Percentiles rank a stretch among this genome's conserved stretches.
phyloP scores from a whole-genome alignment of 768 basidiomycete genomes.

The Xanthoconium stramineum region DNA sequence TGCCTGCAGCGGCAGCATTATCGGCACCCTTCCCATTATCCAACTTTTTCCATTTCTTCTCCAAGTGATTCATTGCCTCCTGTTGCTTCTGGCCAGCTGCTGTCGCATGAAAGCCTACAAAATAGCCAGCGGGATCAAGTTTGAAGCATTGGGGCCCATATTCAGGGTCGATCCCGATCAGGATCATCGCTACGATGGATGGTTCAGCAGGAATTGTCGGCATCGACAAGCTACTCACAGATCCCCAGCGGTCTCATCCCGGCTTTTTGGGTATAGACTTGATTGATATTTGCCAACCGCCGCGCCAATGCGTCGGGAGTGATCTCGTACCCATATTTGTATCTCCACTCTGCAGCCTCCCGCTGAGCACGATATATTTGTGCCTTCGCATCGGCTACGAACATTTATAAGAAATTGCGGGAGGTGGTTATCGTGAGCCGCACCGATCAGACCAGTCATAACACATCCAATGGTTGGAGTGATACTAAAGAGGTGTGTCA shows the following conservation, averaged over 20 bases:
- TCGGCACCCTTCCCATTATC: conserved; percentile 76
- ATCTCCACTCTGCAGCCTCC: conserved; percentile 91
- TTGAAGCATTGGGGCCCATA: conserved; percentile 97
- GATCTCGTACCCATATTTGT: conserved; percentile 98
- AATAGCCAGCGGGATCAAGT: conserved; percentile 98
- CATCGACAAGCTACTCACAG: conserved; percentile 48
- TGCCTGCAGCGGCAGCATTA: conserved; percentile 72
- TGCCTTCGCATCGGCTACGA: conserved; percentile 82
- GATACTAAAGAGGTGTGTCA: conserved; percentile 94
- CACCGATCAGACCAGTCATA: conserved; percentile 96
- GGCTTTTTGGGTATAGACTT: conserved; percentile 97
- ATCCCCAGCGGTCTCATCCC: conserved; percentile 97
- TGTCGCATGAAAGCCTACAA: conserved; percentile 97
- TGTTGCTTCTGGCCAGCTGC: conserved; percentile 97
- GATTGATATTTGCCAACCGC: conserved; percentile 95
- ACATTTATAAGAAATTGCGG: not conserved
- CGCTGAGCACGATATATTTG: conserved; percentile 83
- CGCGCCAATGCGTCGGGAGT: conserved; percentile 95
- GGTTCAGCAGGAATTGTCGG: not conserved
- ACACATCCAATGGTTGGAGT: conserved; percentile 97
- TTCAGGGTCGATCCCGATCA: conserved; percentile 90
- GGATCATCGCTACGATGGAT: conserved; percentile 73
- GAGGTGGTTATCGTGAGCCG: conserved; percentile 15
- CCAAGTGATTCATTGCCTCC: conserved; percentile 96
- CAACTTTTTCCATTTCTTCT: conserved; percentile 98